phyloP scores from a whole-genome alignment of 306 rosid species.

The Sphenostylis stenocarpa region DNA sequence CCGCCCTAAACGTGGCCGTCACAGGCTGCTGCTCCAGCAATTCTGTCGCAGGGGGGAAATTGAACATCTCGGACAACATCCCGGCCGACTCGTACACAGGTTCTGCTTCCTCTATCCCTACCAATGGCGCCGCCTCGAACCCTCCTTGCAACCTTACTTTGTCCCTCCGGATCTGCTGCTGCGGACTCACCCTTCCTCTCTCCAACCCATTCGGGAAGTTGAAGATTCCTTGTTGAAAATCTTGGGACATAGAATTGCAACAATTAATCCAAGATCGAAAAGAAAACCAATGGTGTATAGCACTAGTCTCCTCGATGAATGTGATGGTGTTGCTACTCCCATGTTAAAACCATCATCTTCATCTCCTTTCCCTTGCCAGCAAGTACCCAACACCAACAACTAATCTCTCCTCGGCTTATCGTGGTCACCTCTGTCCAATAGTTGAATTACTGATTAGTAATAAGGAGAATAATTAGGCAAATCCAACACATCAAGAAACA shows the following conservation, averaged over 20 bases:
- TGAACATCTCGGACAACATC: constrained; percentile 94
- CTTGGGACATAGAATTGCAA: constrained; percentile 87
- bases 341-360: constrained; percentile 50
- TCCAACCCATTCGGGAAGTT: constrained; percentile 81
- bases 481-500: neutral
- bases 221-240: constrained; percentile 77
- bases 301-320: neutral
- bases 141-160: constrained; percentile 57
- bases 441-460: constrained; percentile 9
- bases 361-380: neutral
- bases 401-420: neutral
- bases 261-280: neutral
- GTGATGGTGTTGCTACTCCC: constrained; percentile 57
- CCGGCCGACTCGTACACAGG: constrained; percentile 74
- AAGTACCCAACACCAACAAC: neutral
- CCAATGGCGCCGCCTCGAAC: constrained; percentile 54
- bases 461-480: neutral
- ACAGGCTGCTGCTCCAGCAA: constrained; percentile 57
- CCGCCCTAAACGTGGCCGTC: constrained; percentile 40
- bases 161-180: constrained; percentile 86
- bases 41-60: constrained; percentile 52
- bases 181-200: constrained; percentile 48
- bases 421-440: neutral
- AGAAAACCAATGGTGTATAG: neutral
- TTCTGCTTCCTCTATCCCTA: constrained; percentile 67